Base-by-base conservation (phyloP, 192 early-diverging fungal genomes). In the Gamsiella multidivaricata region DNA sequence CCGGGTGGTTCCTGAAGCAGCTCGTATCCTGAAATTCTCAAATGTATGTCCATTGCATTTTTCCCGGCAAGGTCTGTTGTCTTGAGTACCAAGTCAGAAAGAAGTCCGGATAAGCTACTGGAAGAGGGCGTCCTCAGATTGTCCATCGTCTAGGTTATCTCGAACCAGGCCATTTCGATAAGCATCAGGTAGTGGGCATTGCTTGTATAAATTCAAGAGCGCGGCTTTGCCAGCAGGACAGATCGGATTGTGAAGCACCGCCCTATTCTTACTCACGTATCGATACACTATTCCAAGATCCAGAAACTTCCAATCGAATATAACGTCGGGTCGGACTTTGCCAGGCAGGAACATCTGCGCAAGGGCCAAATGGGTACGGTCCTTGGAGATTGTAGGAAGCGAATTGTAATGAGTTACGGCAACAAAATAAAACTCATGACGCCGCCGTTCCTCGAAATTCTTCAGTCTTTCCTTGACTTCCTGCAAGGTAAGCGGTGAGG, bases 261-360 rank as follows among this genome's bases (percentile, higher is more conserved):
- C 6, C 6, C 41, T n/a, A 17, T 32, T 11, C 28, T 17, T 17
- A 52, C 49, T 12, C 43, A 26, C 17, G 56, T 42, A 50, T 41
- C 50, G 64, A 67, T 76, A 76, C 20, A 73, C 60, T 56, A 65
- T 26, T 34, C 61, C 62, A 29, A 45, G 39, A 23, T 73, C 70
- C 17, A 73, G 52, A n/a, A 76, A 67, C 39, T 60, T 39, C 31
- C 55, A 65, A 3, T 76, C 72, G 51, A 76, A 68, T 34, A 50
- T 31, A 1, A 46, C 62, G 33, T 20, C 23, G 32, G 39, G 37
- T 15, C 34, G 54, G 14, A 36, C 29, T 33, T 42, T 59, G 33
- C 62, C 55, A 2, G 53, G 62, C 14, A 76, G 36, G 52, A 68
- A 68, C 55, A 76, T 68, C 3, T 54, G 49, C 37, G 65, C 46